Evolutionary conservation across 1,284 basidiomycete species (phyloP), one percentile per base, ranked within the genome.

Genomic region (Ganoderma meredithae): DNA sequence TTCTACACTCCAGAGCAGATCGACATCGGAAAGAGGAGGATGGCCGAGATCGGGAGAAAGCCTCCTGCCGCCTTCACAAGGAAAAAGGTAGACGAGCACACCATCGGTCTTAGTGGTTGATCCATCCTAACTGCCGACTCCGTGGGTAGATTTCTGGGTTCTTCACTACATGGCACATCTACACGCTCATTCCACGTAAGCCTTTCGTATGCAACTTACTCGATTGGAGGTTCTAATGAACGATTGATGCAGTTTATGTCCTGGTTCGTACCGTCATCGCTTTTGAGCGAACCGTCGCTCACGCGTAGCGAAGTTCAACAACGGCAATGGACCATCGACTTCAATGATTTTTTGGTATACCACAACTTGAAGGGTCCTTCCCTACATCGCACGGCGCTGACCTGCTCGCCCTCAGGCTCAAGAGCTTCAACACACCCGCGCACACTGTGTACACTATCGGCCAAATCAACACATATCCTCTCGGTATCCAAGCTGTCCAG

Each of bases 391-490:
- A 10, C 43, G 6, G 31, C 22, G 27, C 15, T 39, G 7, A 62
- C 36, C 31, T 31, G 3, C 22, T 1, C 2, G 1, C 36, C 58
- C 4, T 12, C 41, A 81, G 80, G 81, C 77, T 85, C 65, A 83
- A 85, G 76, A 81, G 82, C 59, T 81, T 85, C 74, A 83, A 85
- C 69, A 80, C 77, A 0, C 78, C 81, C 8, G 83, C 79, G 0
- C 78, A 82, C 41, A 74, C 73, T 12, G 76, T 80, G 1, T 86
- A 83, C 73, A 82, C 78, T 33, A 73, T 83, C 25, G 79, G 78
- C 4, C 81, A 83, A 62, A 81, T 85, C 71, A 84, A 85, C 68
- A 79, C 80, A 0, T 84, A 85, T 64, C 84, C 85, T 0, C 76
- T 85, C 7, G 82, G 82, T 2, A 82, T 81, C 15, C 78, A 84